Base-by-base conservation (phyloP, 495 filamentous ascomycete species). In the Opeltia flavorubescens region DNA sequence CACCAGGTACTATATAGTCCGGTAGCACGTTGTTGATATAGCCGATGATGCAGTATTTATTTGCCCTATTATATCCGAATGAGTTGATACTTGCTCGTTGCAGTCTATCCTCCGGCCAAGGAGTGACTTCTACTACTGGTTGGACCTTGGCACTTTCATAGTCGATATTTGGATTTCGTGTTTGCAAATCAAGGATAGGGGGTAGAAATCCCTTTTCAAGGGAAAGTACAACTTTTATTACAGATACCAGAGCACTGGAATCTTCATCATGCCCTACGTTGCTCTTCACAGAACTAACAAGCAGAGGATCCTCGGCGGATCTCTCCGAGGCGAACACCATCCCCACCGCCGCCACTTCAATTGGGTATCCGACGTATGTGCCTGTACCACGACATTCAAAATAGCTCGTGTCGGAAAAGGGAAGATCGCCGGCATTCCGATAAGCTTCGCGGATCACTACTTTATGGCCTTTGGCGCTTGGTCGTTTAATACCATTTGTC, bases 1-100 rank as follows among this genome's bases (percentile, higher is more conserved):
- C 27, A 36, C 49, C 36, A 40, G 36, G 36, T 40, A 21, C 44
- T 27, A 48, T 33, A 46, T 49, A 53, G 9, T 42, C 31, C 2
- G 33, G 43, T 23, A 43, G 34, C 9, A 55, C 34, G 26, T 51
- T 55, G 15, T 55, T 51, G 11, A 53, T 34, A n/a, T 52, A 44
- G 3, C 77, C 71, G 7, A 78, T 13, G 29, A 78, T 74, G 20
- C 59, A 69, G 43, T 76, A 70, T 6, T 66, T 67, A 52, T 81
- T 79, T 18, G 71, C 64, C 34, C 76, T 75, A 26, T 76, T 76
- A 48, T 73, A 78, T 0, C 75, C 75, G 38, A 80, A 81, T 1
- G 71, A 74, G 53, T 80, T 80, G 15, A 83, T 67, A 47, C 71
- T 75, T 1, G 64, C 73, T 27, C 77, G 63, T 18, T 66, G 68